Conservation (phyloP, 768 basidiomycete genomes). For the Mycena alexandri region DNA sequence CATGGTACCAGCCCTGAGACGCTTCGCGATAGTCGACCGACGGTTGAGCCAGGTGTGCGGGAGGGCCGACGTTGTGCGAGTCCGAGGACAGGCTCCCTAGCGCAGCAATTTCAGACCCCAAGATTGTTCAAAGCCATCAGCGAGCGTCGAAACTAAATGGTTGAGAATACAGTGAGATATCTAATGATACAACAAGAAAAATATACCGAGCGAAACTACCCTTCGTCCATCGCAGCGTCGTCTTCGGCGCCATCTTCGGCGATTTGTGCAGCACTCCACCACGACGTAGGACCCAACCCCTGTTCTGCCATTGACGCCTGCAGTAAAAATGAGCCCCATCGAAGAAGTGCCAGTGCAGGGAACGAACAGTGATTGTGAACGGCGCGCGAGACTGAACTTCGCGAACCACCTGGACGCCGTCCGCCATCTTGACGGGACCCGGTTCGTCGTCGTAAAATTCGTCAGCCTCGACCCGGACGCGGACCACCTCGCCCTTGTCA, state of each 20-base stretch:
- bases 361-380: conserved; percentile 77
- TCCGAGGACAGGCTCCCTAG: no score
- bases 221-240: conserved; percentile 56
- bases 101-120: no score
- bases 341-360: conserved; percentile 12
- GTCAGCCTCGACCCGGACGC: conserved; percentile 83
- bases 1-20: no score
- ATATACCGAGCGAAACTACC: conserved; percentile 39
- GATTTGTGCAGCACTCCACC: conserved; percentile 75
- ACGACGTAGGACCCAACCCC: conserved; percentile 79
- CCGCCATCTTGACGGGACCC: conserved; percentile 81
- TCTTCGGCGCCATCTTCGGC: conserved; percentile 47
- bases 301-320: conserved; percentile 89
- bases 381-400: conserved; percentile 68
- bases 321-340: background rate
- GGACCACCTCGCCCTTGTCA: conserved; percentile 79
- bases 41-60: no score
- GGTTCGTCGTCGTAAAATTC: conserved; percentile 91
- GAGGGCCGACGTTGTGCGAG: no score
- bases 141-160: no score
- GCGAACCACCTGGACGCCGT: conserved; percentile 70
- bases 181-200: conserved; percentile 34
- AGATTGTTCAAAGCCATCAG: no score
- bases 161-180: conserved; percentile 36
- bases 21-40: no score